A percentile compares a stretch with the other conserved stretches of the same genome.
phyloP scores from a whole-genome alignment of 768 basidiomycete genomes.

The Agrocybe pediades region DNA sequence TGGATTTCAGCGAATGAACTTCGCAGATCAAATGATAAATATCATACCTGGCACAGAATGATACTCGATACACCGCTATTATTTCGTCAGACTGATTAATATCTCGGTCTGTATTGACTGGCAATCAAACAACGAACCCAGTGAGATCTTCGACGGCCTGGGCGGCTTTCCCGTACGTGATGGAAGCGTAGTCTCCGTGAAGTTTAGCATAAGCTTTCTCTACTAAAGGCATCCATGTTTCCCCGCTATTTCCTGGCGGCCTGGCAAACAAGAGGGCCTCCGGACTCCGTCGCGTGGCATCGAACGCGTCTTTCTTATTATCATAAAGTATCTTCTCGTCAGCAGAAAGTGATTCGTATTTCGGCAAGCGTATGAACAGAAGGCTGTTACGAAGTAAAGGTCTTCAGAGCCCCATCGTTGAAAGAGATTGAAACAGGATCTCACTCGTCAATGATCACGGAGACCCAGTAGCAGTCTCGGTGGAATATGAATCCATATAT shows the following conservation, averaged over 20 bases:
- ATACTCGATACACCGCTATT: constrained; percentile 27
- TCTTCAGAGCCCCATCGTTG: background rate
- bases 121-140: constrained; percentile 35
- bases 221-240: constrained; percentile 59
- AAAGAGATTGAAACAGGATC: constrained; percentile 11
- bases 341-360: constrained; percentile 48
- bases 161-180: constrained; percentile 42
- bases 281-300: constrained; percentile 46
- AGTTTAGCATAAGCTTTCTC: constrained; percentile 64
- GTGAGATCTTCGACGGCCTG: constrained; percentile 62
- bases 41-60: constrained; percentile 23
- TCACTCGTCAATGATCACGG: constrained; percentile 60
- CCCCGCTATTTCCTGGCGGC: constrained; percentile 40
- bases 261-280: constrained; percentile 52
- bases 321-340: constrained; percentile 49
- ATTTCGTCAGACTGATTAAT: constrained; percentile 21
- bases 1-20: background rate
- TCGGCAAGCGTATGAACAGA: constrained; percentile 50
- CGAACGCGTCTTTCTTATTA: constrained; percentile 48
- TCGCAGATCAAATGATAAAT: background rate
- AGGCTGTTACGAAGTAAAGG: constrained; percentile 31
- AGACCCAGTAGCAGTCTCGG: constrained; percentile 51
- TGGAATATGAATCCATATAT: constrained; percentile 64
- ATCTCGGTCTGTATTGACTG: background rate
- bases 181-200: constrained; percentile 49